phyloP scores from a whole-genome alignment of 805 yeast genomes.

The Wickerhamiella cacticola region DNA sequence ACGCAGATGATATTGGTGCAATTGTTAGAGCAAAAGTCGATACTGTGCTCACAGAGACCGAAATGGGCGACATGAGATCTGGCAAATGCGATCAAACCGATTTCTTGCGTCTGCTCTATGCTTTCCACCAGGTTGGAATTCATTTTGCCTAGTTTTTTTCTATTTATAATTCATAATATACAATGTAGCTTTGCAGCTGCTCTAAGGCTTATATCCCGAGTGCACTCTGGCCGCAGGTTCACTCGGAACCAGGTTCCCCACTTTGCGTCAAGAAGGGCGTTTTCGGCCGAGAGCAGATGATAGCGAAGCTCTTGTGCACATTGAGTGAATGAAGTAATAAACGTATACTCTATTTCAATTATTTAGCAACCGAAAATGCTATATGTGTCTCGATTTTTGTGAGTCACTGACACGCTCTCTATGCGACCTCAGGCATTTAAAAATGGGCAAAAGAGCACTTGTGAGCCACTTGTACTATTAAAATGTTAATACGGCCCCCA shows the following conservation, averaged over 20 bases:
- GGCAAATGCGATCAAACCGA: conserved; percentile 93
- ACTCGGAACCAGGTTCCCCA: no score
- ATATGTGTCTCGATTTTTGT: background rate
- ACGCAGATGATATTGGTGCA: conserved; percentile 28
- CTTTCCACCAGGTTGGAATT: conserved; percentile 93
- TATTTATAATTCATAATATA: background rate
- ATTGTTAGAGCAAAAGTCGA: conserved; percentile 61
- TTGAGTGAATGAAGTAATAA: no score
- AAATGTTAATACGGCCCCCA: background rate
- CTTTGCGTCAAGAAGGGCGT: no score
- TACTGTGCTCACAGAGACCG: conserved; percentile 67
- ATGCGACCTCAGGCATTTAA: background rate
- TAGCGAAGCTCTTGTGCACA: no score
- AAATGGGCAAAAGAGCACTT: background rate
- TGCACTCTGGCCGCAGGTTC: conserved; percentile 2
- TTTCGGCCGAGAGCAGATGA: no score
- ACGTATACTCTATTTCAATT: background rate
- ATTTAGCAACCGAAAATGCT: no score
- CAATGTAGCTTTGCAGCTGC: background rate
- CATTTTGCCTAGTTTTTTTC: conserved; percentile 62
- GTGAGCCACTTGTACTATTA: background rate
- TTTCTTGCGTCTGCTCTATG: conserved; percentile 66
- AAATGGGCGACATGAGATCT: conserved; percentile 72
- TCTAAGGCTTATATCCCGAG: background rate
- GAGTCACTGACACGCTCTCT: background rate